Percentiles rank a stretch among this genome's conserved stretches.
Conservation (phyloP, 257 asterid genomes). For the Salvia splendens region DNA sequence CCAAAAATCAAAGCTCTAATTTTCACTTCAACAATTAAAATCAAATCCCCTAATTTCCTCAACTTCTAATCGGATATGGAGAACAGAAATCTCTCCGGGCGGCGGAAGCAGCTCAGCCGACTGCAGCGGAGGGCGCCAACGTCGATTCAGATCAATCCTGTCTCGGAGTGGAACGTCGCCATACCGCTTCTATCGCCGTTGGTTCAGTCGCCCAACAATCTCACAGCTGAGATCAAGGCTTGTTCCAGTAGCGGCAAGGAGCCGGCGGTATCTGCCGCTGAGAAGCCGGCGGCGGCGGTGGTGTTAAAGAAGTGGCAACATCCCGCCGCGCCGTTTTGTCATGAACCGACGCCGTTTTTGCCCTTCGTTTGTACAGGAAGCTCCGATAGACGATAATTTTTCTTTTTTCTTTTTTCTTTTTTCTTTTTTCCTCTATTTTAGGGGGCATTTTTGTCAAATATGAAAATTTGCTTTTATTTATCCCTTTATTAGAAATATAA, state of each 20-base stretch:
- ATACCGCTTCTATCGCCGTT: conserved; percentile 74
- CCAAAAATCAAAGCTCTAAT: not conserved
- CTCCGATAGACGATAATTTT: conserved; percentile 35
- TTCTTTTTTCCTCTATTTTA: not conserved
- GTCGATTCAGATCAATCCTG: conserved; percentile 53
- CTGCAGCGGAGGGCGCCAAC: conserved; percentile 70
- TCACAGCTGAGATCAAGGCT: conserved; percentile 40
- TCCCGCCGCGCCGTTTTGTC: conserved; percentile 73
- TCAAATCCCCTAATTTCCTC: not conserved
- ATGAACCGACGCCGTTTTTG: conserved; percentile 49
- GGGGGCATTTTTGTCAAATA: conserved; percentile 30
- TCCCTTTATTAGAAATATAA: too few relatives aligned
- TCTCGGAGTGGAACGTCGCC: conserved; percentile 68
- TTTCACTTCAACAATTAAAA: too few relatives aligned
- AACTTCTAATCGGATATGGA: conserved; percentile 11
- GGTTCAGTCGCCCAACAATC: conserved; percentile 55
- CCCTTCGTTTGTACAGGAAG: conserved; percentile 60
- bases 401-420: not conserved
- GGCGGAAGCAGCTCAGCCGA: conserved; percentile 53
- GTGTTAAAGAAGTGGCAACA: conserved; percentile 64
- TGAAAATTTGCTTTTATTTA: not conserved
- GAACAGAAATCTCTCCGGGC: conserved; percentile 30
- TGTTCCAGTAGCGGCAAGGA: conserved; percentile 31
- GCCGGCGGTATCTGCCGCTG: conserved; percentile 33
- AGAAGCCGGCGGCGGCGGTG: conserved; percentile 31